phyloP scores from a whole-genome alignment of 352 stramenopile species.

The Pelagophyceae sp. region DNA sequence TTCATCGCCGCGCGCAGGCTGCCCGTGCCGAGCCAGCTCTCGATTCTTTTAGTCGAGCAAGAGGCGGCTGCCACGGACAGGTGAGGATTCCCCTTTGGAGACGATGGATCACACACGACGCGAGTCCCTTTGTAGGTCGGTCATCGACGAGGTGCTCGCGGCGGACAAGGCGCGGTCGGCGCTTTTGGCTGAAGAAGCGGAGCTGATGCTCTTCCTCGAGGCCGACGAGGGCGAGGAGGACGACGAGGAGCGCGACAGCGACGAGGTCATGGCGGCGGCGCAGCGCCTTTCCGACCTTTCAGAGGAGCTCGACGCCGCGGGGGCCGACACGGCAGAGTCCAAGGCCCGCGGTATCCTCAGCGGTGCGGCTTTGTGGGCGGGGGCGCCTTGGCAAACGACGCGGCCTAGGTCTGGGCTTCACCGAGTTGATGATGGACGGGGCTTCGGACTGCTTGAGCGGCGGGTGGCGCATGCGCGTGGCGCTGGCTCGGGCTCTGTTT shows the following conservation, averaged over 20 bases:
- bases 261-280: background rate
- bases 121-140: constrained; percentile 67
- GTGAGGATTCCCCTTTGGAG: too few relatives aligned
- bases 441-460: constrained; percentile 84
- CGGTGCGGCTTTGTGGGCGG: too few relatives aligned
- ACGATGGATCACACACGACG: too few relatives aligned
- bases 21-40: background rate
- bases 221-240: constrained; percentile 46
- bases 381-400: too few relatives aligned
- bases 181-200: constrained; percentile 29
- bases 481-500: constrained; percentile 76
- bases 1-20: constrained; percentile 48
- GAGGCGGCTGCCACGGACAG: background rate
- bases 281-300: constrained; percentile 70
- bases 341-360: constrained; percentile 83
- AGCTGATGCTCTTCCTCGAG: constrained; percentile 39
- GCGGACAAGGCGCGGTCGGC: constrained; percentile 64
- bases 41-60: background rate
- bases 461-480: constrained; percentile 80
- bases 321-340: constrained; percentile 56
- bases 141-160: constrained; percentile 66
- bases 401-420: constrained; percentile 91
- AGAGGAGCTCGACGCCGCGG: constrained; percentile 64
- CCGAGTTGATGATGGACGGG: constrained; percentile 83
- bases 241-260: background rate